Evolutionary conservation across 371 early-diverging fungal genomes (phyloP).

Genomic region (Coemansia sp.): DNA sequence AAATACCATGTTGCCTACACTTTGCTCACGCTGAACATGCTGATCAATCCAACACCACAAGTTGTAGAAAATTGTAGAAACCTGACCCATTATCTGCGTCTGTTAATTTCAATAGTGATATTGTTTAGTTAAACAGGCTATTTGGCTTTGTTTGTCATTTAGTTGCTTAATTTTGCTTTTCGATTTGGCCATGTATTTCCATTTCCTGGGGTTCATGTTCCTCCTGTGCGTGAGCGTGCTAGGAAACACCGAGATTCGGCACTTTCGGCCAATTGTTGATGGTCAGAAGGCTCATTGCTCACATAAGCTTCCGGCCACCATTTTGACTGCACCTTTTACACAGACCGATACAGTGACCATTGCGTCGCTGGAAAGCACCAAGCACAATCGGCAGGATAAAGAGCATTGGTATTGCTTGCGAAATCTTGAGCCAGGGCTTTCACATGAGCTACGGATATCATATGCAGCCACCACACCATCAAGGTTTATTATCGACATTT

Average conservation of each 20-base stretch:
- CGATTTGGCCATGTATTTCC: neutral
- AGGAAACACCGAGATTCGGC: conserved; percentile 30
- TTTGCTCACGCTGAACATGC: too few relatives aligned
- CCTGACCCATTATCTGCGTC: neutral
- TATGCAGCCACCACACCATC: conserved; percentile 35
- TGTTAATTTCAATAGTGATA: neutral
- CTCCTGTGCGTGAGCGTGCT: neutral
- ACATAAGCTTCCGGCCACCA: neutral
- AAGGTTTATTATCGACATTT: conserved; percentile 21
- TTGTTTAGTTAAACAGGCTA: neutral
- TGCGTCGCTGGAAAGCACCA: conserved; percentile 18
- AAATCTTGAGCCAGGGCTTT: neutral
- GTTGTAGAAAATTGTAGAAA: neutral
- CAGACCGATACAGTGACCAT: conserved; percentile 8
- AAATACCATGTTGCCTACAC: too few relatives aligned
- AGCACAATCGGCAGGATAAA: neutral
- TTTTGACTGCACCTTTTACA: conserved; percentile 11
- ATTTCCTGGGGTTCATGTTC: neutral
- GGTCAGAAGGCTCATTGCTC: neutral
- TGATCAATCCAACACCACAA: too few relatives aligned
- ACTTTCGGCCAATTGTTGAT: conserved; percentile 9
- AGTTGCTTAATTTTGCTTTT: too few relatives aligned
- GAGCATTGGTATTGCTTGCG: conserved; percentile 28
- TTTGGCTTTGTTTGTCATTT: too few relatives aligned
- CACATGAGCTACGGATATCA: conserved; percentile 39